Percentiles rank a stretch among this genome's conserved stretches.
Conservation (phyloP, 2,329 filamentous ascomycete species). For the Diaporthe amygdali region DNA sequence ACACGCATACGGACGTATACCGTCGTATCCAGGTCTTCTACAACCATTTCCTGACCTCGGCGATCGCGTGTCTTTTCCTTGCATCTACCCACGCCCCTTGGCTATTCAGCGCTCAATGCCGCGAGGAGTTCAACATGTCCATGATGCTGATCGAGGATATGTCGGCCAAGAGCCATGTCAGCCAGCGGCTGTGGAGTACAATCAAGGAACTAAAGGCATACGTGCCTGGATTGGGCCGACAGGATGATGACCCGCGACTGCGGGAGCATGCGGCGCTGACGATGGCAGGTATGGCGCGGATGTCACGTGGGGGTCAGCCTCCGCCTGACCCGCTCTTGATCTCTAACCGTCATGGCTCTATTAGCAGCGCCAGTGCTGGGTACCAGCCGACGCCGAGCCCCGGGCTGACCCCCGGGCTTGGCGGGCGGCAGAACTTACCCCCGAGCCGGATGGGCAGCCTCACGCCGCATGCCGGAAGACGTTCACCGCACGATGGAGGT, state of each 20-base stretch:
- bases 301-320: constrained; percentile 47
- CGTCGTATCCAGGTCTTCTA: constrained; percentile 76
- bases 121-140: constrained; percentile 80
- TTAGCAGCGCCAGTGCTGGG: constrained; percentile 16
- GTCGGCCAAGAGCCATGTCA: constrained; percentile 73
- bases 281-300: constrained; percentile 59
- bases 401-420: not conserved
- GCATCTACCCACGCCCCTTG: constrained; percentile 78
- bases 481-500: not conserved
- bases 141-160: constrained; percentile 77
- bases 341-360: constrained; percentile 2
- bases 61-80: constrained; percentile 77
- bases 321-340: not conserved
- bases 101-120: constrained; percentile 70
- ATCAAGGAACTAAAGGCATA: constrained; percentile 74
- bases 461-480: constrained; percentile 15
- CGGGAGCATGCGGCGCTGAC: constrained; percentile 51
- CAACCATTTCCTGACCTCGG: constrained; percentile 79
- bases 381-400: constrained; percentile 18
- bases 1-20: constrained; percentile 75
- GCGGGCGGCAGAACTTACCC: not conserved
- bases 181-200: constrained; percentile 75
- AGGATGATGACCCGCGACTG: constrained; percentile 53
- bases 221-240: constrained; percentile 70
- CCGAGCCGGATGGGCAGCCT: constrained; percentile 23